phyloP scores from a whole-genome alignment of 1,139 yeast genomes.

The Saccharomyces hybrid region DNA sequence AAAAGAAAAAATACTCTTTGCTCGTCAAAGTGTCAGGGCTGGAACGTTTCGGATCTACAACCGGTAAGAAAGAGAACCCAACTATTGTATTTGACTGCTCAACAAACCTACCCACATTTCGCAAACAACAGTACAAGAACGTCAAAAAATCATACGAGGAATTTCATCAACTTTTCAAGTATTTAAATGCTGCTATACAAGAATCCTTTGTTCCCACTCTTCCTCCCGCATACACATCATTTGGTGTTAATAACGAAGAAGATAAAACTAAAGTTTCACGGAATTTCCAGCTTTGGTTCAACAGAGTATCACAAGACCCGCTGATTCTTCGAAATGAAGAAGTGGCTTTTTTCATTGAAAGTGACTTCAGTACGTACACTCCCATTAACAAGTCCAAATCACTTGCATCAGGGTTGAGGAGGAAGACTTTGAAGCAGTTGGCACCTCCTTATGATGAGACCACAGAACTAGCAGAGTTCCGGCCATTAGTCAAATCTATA shows the following conservation, averaged over 20 bases:
- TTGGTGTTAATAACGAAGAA: conserved; percentile 78
- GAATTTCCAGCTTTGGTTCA: conserved; percentile 81
- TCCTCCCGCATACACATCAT: conserved; percentile 67
- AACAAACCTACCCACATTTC: conserved; percentile 63
- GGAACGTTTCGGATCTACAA: conserved; percentile 33
- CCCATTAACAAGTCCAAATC: conserved; percentile 49
- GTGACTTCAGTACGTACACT: conserved; percentile 69
- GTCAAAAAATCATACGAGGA: conserved; percentile 78
- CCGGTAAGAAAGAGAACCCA: conserved; percentile 35
- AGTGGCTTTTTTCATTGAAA: conserved; percentile 77
- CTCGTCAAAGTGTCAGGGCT: conserved; percentile 30
- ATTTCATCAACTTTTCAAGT: conserved; percentile 66
- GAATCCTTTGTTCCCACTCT: conserved; percentile 92
- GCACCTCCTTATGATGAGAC: conserved; percentile 88
- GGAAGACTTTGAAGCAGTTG: conserved; percentile 85
- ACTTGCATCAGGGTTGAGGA: conserved; percentile 72
- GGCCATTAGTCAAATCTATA: conserved; percentile 79
- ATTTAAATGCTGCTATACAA: conserved; percentile 68
- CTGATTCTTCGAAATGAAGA: conserved; percentile 81
- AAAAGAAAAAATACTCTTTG: conserved; percentile 19
- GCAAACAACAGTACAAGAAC: conserved; percentile 64
- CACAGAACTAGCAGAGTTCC: conserved; percentile 67
- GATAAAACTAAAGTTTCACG: conserved; percentile 51
- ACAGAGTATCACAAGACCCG: conserved; percentile 65
- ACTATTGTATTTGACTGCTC: conserved; percentile 33